Percentiles rank a stretch among this genome's conserved stretches.
Conservation (phyloP, 371 early-diverging fungal species). For the Mucor plumbeus region DNA sequence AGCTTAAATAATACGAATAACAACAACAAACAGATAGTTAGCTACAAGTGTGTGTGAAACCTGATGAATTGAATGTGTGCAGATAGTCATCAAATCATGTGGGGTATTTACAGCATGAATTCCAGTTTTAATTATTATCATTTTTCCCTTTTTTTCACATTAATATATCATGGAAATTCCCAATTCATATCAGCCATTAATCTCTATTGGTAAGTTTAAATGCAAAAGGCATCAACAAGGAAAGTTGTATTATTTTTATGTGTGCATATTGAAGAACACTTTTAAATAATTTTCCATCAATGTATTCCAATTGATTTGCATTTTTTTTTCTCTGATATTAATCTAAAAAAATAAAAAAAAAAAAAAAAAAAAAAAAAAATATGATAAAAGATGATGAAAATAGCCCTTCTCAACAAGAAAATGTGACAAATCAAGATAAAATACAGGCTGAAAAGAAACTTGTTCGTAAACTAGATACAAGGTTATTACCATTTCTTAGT, state of each 20-base stretch:
- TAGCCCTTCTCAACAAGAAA: background rate
- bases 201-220: slow-evolving; percentile 3
- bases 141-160: background rate
- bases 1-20: too few relatives aligned
- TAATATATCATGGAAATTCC: background rate
- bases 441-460: slow-evolving; percentile 25
- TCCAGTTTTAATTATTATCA: background rate
- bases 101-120: slow-evolving; percentile 3
- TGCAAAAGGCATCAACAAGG: background rate
- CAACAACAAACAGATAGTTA: too few relatives aligned
- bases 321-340: background rate
- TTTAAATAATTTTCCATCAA: too few relatives aligned
- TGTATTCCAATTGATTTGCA: background rate
- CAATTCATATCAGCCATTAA: slow-evolving; percentile 13
- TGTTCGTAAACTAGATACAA: slow-evolving; percentile 52
- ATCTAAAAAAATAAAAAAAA: background rate
- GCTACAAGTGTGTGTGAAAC: background rate
- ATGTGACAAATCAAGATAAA: background rate
- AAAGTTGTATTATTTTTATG: background rate
- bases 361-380: background rate
- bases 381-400: slow-evolving; percentile 2
- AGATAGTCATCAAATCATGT: slow-evolving; percentile 1
- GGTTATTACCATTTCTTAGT: slow-evolving; percentile 54
- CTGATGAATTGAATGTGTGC: background rate
- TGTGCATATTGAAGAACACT: background rate